Evolutionary conservation across 2,329 filamentous ascomycete species (phyloP).

Genomic region (Apiospora malaysiana): DNA sequence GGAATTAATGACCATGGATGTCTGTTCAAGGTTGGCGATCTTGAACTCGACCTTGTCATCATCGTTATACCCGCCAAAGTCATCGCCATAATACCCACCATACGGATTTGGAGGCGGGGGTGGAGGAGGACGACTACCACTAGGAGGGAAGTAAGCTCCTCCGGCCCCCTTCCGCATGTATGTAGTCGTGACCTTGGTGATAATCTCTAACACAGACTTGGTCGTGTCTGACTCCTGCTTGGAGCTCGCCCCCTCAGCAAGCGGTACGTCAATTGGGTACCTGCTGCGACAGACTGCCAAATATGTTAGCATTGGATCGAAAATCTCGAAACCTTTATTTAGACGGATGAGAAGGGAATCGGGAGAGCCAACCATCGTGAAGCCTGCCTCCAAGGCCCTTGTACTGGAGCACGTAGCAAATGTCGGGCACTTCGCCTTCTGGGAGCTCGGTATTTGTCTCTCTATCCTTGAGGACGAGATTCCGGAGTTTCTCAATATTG

Average conservation of each 20-base stretch:
- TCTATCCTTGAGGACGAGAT: conserved; percentile 27
- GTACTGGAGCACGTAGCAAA: conserved; percentile 50
- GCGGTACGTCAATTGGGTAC: conserved; percentile 44
- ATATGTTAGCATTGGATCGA: conserved; percentile 21
- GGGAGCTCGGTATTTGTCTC: conserved; percentile 28
- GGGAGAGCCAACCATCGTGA: conserved; percentile 45
- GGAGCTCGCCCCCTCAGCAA: conserved; percentile 36
- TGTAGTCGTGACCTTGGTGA: conserved; percentile 44
- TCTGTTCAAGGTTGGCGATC: conserved; percentile 38
- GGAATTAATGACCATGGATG: conserved; percentile 52
- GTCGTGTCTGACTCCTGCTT: conserved; percentile 26
- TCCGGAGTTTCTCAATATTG: conserved; percentile 27
- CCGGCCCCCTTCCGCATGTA: conserved; percentile 26
- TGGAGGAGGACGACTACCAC: conserved; percentile 8
- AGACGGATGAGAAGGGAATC: neutral
- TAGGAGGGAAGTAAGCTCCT: neutral
- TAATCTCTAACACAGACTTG: conserved; percentile 50
- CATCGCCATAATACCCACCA: conserved; percentile 35
- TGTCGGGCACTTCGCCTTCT: conserved; percentile 44
- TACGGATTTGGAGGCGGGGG: conserved; percentile 28
- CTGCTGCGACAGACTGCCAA: conserved; percentile 44
- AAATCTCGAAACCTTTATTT: neutral
- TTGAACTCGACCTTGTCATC: conserved; percentile 34
- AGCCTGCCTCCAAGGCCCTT: conserved; percentile 40
- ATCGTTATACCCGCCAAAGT: conserved; percentile 30